Evolutionary conservation across 2,329 filamentous ascomycete genomes (phyloP), one percentile per base, ranked within the genome.

Genomic region (Colletotrichum tabaci): DNA sequence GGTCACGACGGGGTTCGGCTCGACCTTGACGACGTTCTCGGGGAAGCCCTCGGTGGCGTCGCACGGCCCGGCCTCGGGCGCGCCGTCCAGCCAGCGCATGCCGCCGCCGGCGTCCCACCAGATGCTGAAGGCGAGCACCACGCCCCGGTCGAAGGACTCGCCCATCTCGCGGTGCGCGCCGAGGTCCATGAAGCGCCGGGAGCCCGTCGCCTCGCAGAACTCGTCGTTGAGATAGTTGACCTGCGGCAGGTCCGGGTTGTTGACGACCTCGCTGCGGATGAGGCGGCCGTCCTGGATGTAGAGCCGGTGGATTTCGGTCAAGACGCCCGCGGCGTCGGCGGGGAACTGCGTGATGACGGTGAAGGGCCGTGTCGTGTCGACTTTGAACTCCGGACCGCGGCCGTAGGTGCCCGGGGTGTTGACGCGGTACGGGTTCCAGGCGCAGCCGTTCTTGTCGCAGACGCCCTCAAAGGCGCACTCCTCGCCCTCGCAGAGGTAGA

Each of bases 41-140:
- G 89, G 88, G 69, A 84, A 81, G 0, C 89, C 89, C 74, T 88
- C 86, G 0, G 84, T 87, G 4, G 81, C 82, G 75, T 84, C 84
- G 78, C 89, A 91, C 21, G 87, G 87, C 0, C 88, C 88, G 4
- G 84, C 77, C 21, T 75, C 78, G 2, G 82, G 75, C 52, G 81
- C 80, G 13, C 72, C 68, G 67, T 90, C 87, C 15, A 90, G 79
- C 88, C 88, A 89, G 26, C 81, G 79, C 88, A 90, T 89, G 71
- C 81, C 83, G 30, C 81, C 82, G 44, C 82, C 78, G n/a, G 83
- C 81, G 71, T 88, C 87, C 82, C 87, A 88, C 69, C 87, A 89
- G 64, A 90, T 80, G 74, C 81, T 84, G 76, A 89, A 83, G 23
- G 81, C 81, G n/a, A 88, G 80, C 0, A 87, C 86, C 86, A 88